Conservation (phyloP, 2,329 filamentous ascomycete genomes). For the Scolecobasidium constrictum region DNA sequence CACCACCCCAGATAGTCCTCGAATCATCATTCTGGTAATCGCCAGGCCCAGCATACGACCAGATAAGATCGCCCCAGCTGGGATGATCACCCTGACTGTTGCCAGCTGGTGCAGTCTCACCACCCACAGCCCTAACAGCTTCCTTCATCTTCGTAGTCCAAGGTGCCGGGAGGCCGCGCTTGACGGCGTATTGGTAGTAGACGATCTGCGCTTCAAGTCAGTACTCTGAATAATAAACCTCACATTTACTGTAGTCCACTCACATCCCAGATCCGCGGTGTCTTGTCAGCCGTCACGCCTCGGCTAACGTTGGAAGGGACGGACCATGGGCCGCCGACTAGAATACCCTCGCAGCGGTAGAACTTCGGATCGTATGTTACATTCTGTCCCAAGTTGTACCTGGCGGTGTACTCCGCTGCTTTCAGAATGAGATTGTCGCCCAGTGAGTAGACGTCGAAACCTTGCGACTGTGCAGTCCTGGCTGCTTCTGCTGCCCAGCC, state of each 20-base stretch:
- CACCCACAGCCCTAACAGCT: slow-evolving; percentile 12
- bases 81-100: slow-evolving; percentile 15
- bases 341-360: slow-evolving; percentile 28
- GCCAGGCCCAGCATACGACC: slow-evolving; percentile 7
- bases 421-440: slow-evolving; percentile 24
- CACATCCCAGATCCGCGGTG: background rate
- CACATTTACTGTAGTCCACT: slow-evolving; percentile 10
- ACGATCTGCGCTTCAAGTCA: slow-evolving; percentile 16
- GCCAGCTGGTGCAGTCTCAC: slow-evolving; percentile 5
- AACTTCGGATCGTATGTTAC: slow-evolving; percentile 26
- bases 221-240: slow-evolving; percentile 15
- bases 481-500: slow-evolving; percentile 26
- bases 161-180: slow-evolving; percentile 14
- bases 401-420: slow-evolving; percentile 28
- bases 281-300: background rate
- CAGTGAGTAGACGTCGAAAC: slow-evolving; percentile 23
- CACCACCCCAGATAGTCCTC: background rate
- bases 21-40: background rate
- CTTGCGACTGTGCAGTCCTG: slow-evolving; percentile 24
- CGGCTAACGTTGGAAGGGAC: slow-evolving; percentile 15
- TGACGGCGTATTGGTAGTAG: slow-evolving; percentile 24
- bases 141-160: slow-evolving; percentile 14
- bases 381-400: slow-evolving; percentile 25
- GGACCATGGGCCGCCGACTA: slow-evolving; percentile 29
- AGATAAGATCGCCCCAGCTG: slow-evolving; percentile 23